A percentile compares a stretch with the other conserved stretches of the same genome.
phyloP scores from a whole-genome alignment of 2,329 filamentous ascomycete genomes.

The Tolypocladium endophyticum region DNA sequence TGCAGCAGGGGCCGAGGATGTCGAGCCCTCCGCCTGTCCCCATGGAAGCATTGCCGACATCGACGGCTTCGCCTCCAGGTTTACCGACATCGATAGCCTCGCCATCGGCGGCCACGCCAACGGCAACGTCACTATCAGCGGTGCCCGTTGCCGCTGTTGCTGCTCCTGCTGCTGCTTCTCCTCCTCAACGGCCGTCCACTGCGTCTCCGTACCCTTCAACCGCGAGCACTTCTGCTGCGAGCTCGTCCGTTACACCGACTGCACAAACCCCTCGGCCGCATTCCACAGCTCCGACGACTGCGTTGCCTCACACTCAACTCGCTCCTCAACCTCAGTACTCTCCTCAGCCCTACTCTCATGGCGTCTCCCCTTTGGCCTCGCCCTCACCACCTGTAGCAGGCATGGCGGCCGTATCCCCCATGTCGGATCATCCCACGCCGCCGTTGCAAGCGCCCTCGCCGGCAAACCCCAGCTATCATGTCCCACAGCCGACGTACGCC shows the following conservation, averaged over 20 bases:
- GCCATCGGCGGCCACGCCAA: not conserved
- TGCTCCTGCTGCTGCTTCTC: not conserved
- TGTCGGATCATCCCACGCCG: not conserved
- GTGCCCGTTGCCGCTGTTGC: not conserved
- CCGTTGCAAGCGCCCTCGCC: not conserved
- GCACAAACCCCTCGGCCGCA: not conserved
- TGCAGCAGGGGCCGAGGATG: not conserved
- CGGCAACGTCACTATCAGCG: not conserved
- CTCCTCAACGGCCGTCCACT: not conserved
- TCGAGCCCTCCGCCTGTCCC: not conserved
- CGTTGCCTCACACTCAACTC: not conserved
- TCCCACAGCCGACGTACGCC: slow-evolving; percentile 6
- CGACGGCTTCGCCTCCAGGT: too few relatives aligned
- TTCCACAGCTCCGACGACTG: not conserved
- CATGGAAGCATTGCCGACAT: too few relatives aligned
- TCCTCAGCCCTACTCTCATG: not conserved
- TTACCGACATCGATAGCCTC: too few relatives aligned
- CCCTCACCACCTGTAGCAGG: not conserved
- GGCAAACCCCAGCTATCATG: not conserved
- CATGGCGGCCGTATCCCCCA: not conserved
- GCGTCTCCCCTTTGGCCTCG: too few relatives aligned
- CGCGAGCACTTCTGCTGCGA: not conserved
- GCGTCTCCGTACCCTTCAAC: not conserved
- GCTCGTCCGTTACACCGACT: not conserved
- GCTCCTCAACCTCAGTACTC: not conserved